A percentile compares a stretch with the other conserved stretches of the same genome.
phyloP scores from a whole-genome alignment of 2,329 filamentous ascomycete genomes.

The Hymenoscyphus scutula region DNA sequence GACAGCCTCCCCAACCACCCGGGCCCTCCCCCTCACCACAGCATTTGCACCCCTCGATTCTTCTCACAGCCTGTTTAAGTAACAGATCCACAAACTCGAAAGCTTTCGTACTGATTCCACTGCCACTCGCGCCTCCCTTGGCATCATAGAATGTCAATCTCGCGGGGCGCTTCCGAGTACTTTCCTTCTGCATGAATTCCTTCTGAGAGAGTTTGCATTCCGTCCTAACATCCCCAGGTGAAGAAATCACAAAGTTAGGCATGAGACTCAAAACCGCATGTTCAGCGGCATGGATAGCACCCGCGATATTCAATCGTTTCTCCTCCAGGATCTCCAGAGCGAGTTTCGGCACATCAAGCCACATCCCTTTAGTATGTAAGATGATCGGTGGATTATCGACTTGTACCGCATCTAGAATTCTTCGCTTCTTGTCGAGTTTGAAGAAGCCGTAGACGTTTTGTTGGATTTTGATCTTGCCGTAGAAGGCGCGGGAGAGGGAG shows the following conservation, averaged over 20 bases:
- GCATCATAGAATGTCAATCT: constrained; percentile 92
- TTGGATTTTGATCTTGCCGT: constrained; percentile 80
- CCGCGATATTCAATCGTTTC: constrained; percentile 74
- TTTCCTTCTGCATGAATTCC: constrained; percentile 73
- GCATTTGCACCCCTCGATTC: constrained; percentile 76
- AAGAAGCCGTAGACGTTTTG: constrained; percentile 95
- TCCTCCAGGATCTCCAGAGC: constrained; percentile 77
- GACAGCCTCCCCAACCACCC: constrained; percentile 63
- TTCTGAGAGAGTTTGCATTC: constrained; percentile 90
- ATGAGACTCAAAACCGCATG: constrained; percentile 85
- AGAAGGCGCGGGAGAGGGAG: constrained; percentile 71
- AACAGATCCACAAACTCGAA: constrained; percentile 88
- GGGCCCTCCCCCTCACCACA: background rate
- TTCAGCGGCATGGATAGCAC: constrained; percentile 90
- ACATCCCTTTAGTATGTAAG: constrained; percentile 83
- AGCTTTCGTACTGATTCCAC: constrained; percentile 85
- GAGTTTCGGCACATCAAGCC: constrained; percentile 81
- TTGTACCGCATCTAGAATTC: constrained; percentile 86
- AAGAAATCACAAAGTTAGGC: constrained; percentile 85
- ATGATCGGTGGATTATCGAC: constrained; percentile 93
- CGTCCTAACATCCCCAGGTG: constrained; percentile 88
- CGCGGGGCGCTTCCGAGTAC: constrained; percentile 76
- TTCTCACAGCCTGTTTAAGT: constrained; percentile 69
- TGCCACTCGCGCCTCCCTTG: constrained; percentile 80
- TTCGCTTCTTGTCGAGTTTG: constrained; percentile 83